Conservation (phyloP, 2,329 filamentous ascomycete species). For the Hysterium pulicare region DNA sequence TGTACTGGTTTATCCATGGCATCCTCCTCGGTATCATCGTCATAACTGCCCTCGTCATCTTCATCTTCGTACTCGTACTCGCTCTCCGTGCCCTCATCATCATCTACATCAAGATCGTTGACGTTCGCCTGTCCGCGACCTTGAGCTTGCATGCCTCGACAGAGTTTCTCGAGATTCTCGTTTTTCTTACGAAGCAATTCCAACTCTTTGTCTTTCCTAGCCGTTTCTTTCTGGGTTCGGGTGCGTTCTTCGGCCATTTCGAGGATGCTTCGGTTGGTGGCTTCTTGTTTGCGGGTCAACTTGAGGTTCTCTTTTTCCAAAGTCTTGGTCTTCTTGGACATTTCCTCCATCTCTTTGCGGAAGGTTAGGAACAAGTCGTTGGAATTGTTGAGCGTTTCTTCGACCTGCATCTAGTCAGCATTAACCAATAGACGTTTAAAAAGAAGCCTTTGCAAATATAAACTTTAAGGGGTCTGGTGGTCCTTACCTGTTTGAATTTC, state of each 20-base stretch:
- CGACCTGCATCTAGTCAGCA: constrained; percentile 69
- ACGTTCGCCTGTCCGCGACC: constrained; percentile 68
- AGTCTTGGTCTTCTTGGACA: constrained; percentile 98
- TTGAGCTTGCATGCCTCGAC: constrained; percentile 94
- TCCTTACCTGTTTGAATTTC: constrained; percentile 94
- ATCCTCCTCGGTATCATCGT: constrained; percentile 57
- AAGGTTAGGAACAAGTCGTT: constrained; percentile 97
- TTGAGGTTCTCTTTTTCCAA: constrained; percentile 94
- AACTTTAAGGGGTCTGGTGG: too few relatives aligned
- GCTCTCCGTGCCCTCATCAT: constrained; percentile 52
- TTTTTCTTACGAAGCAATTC: constrained; percentile 81
- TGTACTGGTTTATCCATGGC: constrained; percentile 32
- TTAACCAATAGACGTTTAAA: constrained; percentile 36
- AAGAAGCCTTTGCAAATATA: constrained; percentile 6
- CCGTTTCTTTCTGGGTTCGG: constrained; percentile 69
- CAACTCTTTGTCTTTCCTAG: constrained; percentile 68
- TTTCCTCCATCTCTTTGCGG: constrained; percentile 98
- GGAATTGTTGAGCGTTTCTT: constrained; percentile 97
- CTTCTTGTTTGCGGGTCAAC: constrained; percentile 87
- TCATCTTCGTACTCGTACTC: constrained; percentile 42
- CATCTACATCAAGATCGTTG: constrained; percentile 52
- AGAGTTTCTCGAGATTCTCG: constrained; percentile 88
- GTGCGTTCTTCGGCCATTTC: constrained; percentile 95
- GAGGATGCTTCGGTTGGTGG: constrained; percentile 90
- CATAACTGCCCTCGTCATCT: constrained; percentile 48